These are phyloP conservation scores for Fusarium cyanostomum DNA, from an alignment of 2,329 filamentous ascomycete genomes.

Conservation along the genomic window DNA sequence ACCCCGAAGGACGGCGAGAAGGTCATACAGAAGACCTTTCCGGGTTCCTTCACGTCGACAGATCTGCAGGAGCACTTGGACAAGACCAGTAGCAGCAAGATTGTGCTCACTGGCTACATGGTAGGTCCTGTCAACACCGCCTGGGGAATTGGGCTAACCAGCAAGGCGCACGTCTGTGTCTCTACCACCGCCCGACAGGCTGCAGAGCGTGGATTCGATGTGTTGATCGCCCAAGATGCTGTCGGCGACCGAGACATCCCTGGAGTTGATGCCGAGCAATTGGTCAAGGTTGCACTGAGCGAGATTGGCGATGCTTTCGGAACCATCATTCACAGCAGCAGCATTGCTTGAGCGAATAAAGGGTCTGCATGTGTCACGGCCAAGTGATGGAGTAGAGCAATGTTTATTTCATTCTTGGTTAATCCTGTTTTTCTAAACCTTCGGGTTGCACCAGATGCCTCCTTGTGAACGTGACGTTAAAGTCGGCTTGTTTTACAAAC, in stretches of 20 bases:
- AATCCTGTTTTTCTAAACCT: constrained; percentile 11
- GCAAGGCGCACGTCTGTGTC: constrained; percentile 71
- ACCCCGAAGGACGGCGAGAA: constrained; percentile 64
- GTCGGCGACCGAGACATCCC: constrained; percentile 75
- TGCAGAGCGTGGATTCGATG: constrained; percentile 69
- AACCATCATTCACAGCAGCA: constrained; percentile 60
- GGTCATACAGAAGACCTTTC: constrained; percentile 65
- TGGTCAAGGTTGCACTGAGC: constrained; percentile 60
- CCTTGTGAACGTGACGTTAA: constrained; percentile 56
- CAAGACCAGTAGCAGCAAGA: constrained; percentile 61
- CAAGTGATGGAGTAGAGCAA: neutral
- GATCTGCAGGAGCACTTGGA: constrained; percentile 63
- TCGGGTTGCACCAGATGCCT: constrained; percentile 55
- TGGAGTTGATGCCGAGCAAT: constrained; percentile 63
- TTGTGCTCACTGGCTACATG: constrained; percentile 71
- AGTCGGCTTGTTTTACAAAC: constrained; percentile 70
- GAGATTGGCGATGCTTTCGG: constrained; percentile 72
- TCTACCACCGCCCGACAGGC: constrained; percentile 71
- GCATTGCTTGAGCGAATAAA: constrained; percentile 34
- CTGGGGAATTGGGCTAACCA: neutral
- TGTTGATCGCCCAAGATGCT: constrained; percentile 68
- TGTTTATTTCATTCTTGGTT: neutral
- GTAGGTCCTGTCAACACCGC: constrained; percentile 40
- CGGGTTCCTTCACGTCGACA: constrained; percentile 69
- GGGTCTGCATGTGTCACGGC: no score